Conservation (phyloP, 805 yeast species). For the Ogataea henricii region DNA sequence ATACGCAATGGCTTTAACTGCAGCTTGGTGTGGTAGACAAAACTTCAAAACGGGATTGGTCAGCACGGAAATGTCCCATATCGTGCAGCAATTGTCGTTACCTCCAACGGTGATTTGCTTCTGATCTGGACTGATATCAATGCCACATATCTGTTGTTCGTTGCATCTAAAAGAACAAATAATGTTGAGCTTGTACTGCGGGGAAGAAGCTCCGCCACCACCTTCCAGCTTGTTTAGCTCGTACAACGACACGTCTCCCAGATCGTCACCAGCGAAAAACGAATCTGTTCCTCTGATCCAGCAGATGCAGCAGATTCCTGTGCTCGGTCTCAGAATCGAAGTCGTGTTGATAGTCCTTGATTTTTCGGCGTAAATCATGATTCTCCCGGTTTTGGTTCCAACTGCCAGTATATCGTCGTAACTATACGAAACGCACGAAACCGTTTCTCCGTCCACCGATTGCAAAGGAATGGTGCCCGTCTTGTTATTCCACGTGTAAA, state of each 20-base stretch:
- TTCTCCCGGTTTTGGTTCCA: constrained; percentile 59
- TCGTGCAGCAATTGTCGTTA: constrained; percentile 76
- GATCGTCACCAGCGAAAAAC: constrained; percentile 67
- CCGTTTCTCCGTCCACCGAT: constrained; percentile 40
- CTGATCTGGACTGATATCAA: constrained; percentile 56
- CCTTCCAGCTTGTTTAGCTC: constrained; percentile 27
- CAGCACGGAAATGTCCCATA: constrained; percentile 64
- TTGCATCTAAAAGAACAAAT: constrained; percentile 44
- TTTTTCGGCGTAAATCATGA: constrained; percentile 40
- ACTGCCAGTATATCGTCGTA: constrained; percentile 48
- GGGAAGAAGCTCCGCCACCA: neutral
- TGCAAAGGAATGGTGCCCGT: constrained; percentile 48
- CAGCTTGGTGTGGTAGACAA: constrained; percentile 71
- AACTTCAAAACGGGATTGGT: constrained; percentile 46
- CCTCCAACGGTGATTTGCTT: constrained; percentile 77
- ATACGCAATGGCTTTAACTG: constrained; percentile 85
- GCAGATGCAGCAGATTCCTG: constrained; percentile 55
- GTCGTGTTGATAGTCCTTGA: constrained; percentile 24
- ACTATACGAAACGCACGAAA: constrained; percentile 63
- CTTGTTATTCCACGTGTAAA: constrained; percentile 63
- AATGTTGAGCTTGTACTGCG: constrained; percentile 17
- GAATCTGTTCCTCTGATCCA: constrained; percentile 53
- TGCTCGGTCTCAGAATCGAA: constrained; percentile 29
- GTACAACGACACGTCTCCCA: constrained; percentile 56
- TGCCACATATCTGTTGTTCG: constrained; percentile 64